Percentiles rank a stretch among this genome's conserved stretches.
These are phyloP conservation scores for Magnolia changhungtana DNA, from an alignment of 164 flowering plant species.

Conservation along the genomic window DNA sequence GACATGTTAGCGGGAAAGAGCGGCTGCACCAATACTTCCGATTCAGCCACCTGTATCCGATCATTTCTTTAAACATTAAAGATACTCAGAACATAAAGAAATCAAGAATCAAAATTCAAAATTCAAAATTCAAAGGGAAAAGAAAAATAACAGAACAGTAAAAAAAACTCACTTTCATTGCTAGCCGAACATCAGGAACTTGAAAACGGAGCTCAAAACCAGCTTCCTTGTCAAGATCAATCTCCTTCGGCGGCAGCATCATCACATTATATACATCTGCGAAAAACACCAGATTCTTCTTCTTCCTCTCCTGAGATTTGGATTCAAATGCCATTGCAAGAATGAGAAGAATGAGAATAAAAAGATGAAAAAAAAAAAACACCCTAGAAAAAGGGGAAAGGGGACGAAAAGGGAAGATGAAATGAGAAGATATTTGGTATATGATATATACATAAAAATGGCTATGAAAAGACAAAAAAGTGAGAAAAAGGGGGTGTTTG, in stretches of 20 bases:
- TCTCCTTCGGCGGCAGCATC: slow-evolving; percentile 43
- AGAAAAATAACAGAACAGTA: too few species aligned
- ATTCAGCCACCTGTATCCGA: not conserved
- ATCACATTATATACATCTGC: slow-evolving; percentile 46
- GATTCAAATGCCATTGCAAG: not conserved
- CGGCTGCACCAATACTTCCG: not conserved
- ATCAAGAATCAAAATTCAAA: not conserved
- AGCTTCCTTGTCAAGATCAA: slow-evolving; percentile 31
- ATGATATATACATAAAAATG: not conserved
- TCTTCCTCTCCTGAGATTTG: not conserved
- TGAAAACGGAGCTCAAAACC: slow-evolving; percentile 42
- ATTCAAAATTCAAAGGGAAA: not conserved
- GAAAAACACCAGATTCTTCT: slow-evolving; percentile 37
- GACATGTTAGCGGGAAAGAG: too few species aligned
- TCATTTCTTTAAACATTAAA: not conserved
- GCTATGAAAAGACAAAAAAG: too few species aligned
- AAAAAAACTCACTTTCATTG: slow-evolving; percentile 35
- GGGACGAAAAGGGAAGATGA: not conserved
- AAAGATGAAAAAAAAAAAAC: too few species aligned
- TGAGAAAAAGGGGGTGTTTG: too few species aligned
- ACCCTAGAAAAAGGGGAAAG: not conserved
- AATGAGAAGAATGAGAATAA: not conserved
- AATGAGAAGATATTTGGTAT: not conserved
- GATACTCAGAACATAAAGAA: not conserved
- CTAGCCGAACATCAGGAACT: slow-evolving; percentile 39